Percentiles rank a stretch among this genome's conserved stretches.
Conservation (phyloP, 108 stramenopile genomes). For the Bacterosira constricta region DNA sequence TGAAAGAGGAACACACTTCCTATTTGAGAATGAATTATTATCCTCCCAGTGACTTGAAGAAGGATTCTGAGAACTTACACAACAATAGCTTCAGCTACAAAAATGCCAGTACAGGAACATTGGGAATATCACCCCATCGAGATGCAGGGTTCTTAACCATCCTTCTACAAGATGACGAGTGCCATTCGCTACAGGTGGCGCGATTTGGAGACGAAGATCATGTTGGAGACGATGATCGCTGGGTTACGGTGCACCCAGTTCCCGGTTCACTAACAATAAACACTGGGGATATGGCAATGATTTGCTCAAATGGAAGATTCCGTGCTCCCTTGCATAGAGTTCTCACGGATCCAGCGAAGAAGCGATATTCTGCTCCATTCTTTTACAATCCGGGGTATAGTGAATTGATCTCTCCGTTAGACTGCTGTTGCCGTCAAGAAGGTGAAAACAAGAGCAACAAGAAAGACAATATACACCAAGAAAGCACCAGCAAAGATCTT, state of each 20-base stretch:
- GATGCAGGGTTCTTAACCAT: constrained; percentile 94
- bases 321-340: constrained; percentile 91
- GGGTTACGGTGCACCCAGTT: constrained; percentile 81
- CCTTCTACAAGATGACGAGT: constrained; percentile 84
- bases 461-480: background rate
- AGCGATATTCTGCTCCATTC: constrained; percentile 90
- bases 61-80: background rate
- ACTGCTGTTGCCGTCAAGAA: constrained; percentile 14
- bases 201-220: constrained; percentile 48
- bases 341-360: constrained; percentile 61
- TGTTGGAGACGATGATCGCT: constrained; percentile 32
- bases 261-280: constrained; percentile 91
- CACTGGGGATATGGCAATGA: constrained; percentile 92
- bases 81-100: constrained; percentile 15
- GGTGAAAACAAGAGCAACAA: background rate
- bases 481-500: background rate
- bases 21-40: constrained; percentile 90
- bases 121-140: constrained; percentile 87
- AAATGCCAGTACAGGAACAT: constrained; percentile 7
- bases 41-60: constrained; percentile 34
- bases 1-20: constrained; percentile 71
- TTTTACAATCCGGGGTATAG: constrained; percentile 92
- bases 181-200: constrained; percentile 79
- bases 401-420: constrained; percentile 54
- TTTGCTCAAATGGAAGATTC: constrained; percentile 91